Percentiles rank a stretch among this genome's conserved stretches.
These are phyloP conservation scores for Aspergillus novofumigatus DNA, from an alignment of 2,329 filamentous ascomycete genomes.

Conservation along the genomic window DNA sequence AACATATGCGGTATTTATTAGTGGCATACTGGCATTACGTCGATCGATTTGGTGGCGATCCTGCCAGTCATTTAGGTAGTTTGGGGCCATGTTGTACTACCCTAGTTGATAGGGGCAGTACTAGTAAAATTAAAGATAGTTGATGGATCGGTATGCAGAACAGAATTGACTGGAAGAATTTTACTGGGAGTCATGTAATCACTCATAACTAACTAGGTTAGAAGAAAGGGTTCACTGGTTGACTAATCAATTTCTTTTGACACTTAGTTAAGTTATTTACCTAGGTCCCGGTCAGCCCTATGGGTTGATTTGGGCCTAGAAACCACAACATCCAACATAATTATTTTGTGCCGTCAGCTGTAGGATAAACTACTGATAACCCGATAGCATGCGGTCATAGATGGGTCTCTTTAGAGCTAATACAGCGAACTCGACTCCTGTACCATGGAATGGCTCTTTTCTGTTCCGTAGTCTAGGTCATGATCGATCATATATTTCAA, in stretches of 20 bases:
- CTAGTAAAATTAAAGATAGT: not conserved
- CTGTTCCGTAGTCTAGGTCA: not conserved
- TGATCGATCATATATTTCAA: not conserved
- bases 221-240: not conserved
- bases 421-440: no score
- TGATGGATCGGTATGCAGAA: not conserved
- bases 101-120: no score
- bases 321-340: not conserved
- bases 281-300: not conserved
- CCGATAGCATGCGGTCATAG: not conserved
- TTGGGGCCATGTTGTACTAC: no score
- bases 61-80: not conserved
- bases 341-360: not conserved
- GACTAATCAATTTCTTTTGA: not conserved
- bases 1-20: no score
- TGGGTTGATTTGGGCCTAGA: not conserved
- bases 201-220: no score
- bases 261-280: not conserved
- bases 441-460: not conserved
- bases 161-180: not conserved
- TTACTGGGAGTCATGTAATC: no score
- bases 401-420: no score
- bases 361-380: not conserved
- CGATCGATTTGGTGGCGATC: not conserved
- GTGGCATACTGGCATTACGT: not conserved